Base-by-base conservation (phyloP, 2,329 filamentous ascomycete genomes). In the Hypomyces perniciosus region DNA sequence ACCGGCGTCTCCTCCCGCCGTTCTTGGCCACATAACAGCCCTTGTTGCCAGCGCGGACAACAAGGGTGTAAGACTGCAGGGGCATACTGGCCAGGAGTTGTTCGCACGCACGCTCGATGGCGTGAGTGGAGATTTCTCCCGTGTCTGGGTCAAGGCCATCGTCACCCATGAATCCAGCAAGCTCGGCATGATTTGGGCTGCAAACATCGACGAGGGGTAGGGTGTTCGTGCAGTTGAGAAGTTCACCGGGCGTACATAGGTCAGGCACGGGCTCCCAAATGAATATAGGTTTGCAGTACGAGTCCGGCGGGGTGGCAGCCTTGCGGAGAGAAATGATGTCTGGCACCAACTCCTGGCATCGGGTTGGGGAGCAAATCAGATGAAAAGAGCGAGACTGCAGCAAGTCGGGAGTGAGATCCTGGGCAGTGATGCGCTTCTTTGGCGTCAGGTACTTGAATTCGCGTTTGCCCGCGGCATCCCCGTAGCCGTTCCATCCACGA, bases 231-330 rank as follows among this genome's bases (percentile, higher is more conserved):
- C 77, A 81, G 61, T 83, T 83, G 8, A 84, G 72, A 29, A 85
- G 70, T 63, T 85, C 78, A 39, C 83, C 81, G 0, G 89, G 84
- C 0, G 80, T 85, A 66, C 91, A 96, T 1, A 89, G 77, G 67
- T 96, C 90, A 1, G 93, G 93, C 1, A 96, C 88, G 1, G 93
- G 93, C 66, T 99, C 93, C 92, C 92, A 99, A 47, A 97, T 81
- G 65, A 96, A 89, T 6, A 90, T 69, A 1, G 91, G 88, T 44
- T 79, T 78, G 1, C 72, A 61, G 57, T 74, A 75, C 8, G 61
- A 54, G 42, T 68, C 64, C 4, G 58, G 54, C 1, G 67, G 55
- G 10, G 59, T 54, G 27, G 71, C 55, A 7, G 68, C 68, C 60
- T 75, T 77, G 7, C 80, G 72, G 30, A 83, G 77, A 4, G 74